A percentile compares a stretch with the other conserved stretches of the same genome.
Conservation (phyloP, 768 basidiomycete species). For the Auricularia cornea region DNA sequence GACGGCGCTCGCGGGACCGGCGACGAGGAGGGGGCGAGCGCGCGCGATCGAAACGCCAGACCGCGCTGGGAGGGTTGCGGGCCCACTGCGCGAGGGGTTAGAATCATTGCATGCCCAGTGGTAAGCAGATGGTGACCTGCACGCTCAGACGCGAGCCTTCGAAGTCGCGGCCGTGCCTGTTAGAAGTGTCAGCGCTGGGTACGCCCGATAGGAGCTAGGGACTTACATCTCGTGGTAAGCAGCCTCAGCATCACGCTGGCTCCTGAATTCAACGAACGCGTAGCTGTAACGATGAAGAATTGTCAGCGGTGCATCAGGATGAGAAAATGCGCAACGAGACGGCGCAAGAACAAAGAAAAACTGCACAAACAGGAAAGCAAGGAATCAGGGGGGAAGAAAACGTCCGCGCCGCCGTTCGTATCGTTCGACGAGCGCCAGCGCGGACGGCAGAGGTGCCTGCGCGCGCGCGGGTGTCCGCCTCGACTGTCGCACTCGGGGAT, state of each 20-base stretch:
- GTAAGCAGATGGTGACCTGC: constrained; percentile 44
- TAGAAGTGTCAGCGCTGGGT: constrained; percentile 1
- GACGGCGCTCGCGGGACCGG: constrained; percentile 3
- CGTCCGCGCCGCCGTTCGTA: constrained; percentile 27
- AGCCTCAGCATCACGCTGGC: constrained; percentile 69
- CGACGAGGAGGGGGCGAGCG: constrained; percentile 28
- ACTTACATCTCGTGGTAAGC: constrained; percentile 78
- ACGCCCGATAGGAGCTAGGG: neutral
- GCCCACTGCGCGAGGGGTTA: no score
- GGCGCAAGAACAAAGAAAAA: constrained; percentile 4
- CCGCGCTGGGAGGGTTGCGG: constrained; percentile 74
- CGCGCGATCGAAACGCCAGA: constrained; percentile 65
- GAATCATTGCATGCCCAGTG: no score
- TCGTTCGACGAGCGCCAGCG: constrained; percentile 1
- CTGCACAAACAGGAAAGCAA: constrained; percentile 45
- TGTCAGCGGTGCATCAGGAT: no score
- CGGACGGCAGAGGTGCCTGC: constrained; percentile 16
- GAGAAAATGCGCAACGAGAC: no score
- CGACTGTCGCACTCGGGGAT: constrained; percentile 5
- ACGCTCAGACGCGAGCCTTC: constrained; percentile 70
- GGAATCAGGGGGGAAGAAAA: constrained; percentile 20
- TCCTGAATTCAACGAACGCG: constrained; percentile 80
- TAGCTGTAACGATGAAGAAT: constrained; percentile 40
- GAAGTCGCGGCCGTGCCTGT: constrained; percentile 68
- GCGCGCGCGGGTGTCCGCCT: constrained; percentile 12